These are phyloP conservation scores for Cytospora chrysosperma DNA, from an alignment of 2,329 filamentous ascomycete species.

Conservation along the genomic window DNA sequence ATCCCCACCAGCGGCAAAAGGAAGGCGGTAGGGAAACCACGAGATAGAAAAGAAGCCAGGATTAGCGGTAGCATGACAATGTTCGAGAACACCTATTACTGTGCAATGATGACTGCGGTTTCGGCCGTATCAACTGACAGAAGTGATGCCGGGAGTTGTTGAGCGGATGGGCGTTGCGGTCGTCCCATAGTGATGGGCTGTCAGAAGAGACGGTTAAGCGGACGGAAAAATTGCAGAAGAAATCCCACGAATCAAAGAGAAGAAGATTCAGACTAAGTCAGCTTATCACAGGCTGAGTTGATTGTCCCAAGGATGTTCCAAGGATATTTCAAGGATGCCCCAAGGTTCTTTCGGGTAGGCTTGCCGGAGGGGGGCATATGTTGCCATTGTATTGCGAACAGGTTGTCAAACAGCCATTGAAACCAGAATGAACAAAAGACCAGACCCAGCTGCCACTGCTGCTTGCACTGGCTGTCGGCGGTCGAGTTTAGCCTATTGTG, in stretches of 20 bases:
- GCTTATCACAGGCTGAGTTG: background rate
- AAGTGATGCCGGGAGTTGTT: background rate
- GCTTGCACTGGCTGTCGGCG: no score
- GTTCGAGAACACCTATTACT: no score
- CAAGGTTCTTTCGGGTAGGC: background rate
- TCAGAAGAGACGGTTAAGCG: slow-evolving; percentile 1
- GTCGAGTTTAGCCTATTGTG: no score
- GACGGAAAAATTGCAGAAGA: slow-evolving; percentile 15
- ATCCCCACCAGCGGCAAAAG: no score
- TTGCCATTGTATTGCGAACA: no score
- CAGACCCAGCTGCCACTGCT: no score
- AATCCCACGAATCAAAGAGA: slow-evolving; percentile 20
- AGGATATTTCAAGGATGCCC: no score
- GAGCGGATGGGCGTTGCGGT: background rate
- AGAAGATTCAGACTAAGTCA: background rate
- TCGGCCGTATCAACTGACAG: background rate
- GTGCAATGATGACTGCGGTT: background rate
- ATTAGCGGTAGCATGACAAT: background rate
- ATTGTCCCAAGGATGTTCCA: no score
- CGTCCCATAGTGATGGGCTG: background rate
- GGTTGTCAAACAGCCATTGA: no score
- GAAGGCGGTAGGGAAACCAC: no score
- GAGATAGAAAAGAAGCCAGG: no score
- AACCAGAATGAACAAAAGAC: no score
- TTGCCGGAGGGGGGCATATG: background rate